Conservation (phyloP, 441 rosid species). For the Syzygium syzygioides region DNA sequence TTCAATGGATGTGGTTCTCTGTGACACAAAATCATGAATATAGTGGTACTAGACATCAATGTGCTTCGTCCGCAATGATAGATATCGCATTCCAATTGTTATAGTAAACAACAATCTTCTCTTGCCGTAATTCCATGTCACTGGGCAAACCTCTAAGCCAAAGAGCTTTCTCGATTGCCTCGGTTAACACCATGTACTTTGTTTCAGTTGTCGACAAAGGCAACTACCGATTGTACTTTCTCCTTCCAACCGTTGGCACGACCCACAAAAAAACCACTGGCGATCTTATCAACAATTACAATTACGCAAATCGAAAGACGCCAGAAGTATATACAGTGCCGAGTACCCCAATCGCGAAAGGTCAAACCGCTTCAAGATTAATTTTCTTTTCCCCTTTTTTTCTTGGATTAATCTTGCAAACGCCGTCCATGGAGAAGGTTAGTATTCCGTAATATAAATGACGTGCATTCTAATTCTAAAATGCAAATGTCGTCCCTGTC, state of each 20-base stretch:
- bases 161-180: too few species aligned
- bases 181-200: too few species aligned
- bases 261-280: too few species aligned
- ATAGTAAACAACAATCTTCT: not conserved
- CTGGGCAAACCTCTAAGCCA: too few species aligned
- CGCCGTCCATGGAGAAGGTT: not conserved
- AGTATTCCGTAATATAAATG: not conserved
- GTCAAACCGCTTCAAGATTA: not conserved
- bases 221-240: too few species aligned
- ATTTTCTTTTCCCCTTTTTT: not conserved
- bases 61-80: fast-evolving
- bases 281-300: too few species aligned
- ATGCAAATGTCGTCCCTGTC: not conserved
- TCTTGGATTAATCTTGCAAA: not conserved
- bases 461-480: not conserved
- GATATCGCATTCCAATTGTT: not conserved
- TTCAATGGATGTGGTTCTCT: not conserved
- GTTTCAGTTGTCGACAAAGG: too few species aligned
- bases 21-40: not conserved
- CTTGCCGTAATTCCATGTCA: too few species aligned
- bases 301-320: too few species aligned
- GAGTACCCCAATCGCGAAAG: not conserved
- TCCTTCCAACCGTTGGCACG: too few species aligned
- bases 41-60: not conserved
- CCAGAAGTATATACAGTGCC: not conserved